phyloP scores from a whole-genome alignment of 2,329 filamentous ascomycete genomes.

The Hymenoscyphus linearis region DNA sequence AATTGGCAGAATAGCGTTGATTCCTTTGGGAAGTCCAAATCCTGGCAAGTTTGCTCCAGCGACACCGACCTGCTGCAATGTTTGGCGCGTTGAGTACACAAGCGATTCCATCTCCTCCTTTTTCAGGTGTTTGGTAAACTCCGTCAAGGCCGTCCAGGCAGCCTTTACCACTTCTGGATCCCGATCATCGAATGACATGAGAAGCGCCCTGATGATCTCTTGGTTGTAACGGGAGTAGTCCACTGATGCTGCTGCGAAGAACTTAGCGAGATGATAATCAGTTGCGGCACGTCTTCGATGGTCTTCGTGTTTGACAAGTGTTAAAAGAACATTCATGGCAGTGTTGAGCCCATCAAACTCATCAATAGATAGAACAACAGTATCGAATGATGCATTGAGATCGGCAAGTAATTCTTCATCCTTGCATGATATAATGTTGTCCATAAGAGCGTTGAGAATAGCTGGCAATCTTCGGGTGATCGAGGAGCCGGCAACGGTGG shows the following conservation, averaged over 20 bases:
- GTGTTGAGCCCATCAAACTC: conserved; percentile 95
- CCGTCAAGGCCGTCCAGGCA: conserved; percentile 79
- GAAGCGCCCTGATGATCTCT: conserved; percentile 83
- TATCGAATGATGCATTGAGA: conserved; percentile 76
- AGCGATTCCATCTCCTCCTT: conserved; percentile 98
- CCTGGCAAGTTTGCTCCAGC: conserved; percentile 79
- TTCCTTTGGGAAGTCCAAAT: conserved; percentile 90
- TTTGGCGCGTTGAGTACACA: conserved; percentile 78
- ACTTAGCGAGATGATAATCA: conserved; percentile 74
- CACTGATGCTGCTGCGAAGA: conserved; percentile 73
- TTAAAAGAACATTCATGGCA: conserved; percentile 87
- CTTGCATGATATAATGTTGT: conserved; percentile 75
- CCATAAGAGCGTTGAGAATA: conserved; percentile 91
- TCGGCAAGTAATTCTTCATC: conserved; percentile 71
- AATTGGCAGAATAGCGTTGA: conserved; percentile 92
- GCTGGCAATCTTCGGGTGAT: conserved; percentile 87
- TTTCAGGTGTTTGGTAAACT: conserved; percentile 80
- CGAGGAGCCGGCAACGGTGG: conserved; percentile 80
- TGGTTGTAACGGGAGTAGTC: conserved; percentile 96
- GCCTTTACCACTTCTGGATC: conserved; percentile 82
- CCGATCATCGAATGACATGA: conserved; percentile 87
- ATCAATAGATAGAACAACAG: conserved; percentile 86
- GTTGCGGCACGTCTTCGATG: conserved; percentile 76
- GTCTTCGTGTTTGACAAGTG: conserved; percentile 87
- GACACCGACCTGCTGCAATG: conserved; percentile 82